Evolutionary conservation across 2,329 filamentous ascomycete species (phyloP).

Genomic region (Cladophialophora immunda): DNA sequence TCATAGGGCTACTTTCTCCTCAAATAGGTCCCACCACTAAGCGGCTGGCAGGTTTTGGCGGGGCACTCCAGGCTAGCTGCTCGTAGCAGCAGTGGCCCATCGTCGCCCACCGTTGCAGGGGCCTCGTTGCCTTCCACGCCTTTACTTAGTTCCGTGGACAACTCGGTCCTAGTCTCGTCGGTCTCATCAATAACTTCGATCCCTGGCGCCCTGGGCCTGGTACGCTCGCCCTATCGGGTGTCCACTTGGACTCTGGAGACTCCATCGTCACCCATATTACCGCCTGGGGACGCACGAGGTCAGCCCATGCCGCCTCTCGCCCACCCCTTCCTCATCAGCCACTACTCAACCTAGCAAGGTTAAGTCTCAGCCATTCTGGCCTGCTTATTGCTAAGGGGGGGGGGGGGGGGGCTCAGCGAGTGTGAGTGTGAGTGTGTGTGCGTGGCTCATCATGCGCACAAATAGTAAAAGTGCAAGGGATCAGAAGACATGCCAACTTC

Average conservation of each 20-base stretch:
- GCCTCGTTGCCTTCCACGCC: not conserved
- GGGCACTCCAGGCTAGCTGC: not conserved
- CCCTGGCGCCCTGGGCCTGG: not conserved
- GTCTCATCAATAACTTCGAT: not conserved
- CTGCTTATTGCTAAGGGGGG: slow-evolving; percentile 2
- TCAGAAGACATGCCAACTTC: not conserved
- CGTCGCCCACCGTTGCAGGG: not conserved
- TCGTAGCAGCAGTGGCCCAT: slow-evolving; percentile 3
- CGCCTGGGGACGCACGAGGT: slow-evolving; percentile 8
- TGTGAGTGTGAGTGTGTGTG: not conserved
- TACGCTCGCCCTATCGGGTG: slow-evolving; percentile 4
- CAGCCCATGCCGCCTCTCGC: slow-evolving; percentile 13
- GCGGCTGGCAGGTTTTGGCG: slow-evolving; percentile 1
- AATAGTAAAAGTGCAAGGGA: not conserved
- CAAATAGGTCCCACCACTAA: slow-evolving; percentile 14
- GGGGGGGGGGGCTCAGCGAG: not conserved
- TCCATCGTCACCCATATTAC: slow-evolving; percentile 5
- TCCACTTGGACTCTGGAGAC: slow-evolving; percentile 3
- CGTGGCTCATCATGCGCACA: slow-evolving; percentile 16
- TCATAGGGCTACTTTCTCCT: slow-evolving; percentile 13
- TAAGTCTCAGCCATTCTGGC: not conserved
- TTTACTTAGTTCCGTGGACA: not conserved
- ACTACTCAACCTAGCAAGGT: slow-evolving; percentile 6
- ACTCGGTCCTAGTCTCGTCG: not conserved
- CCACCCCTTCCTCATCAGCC: not conserved